These are phyloP conservation scores for Kodamaea sp. DNA, from an alignment of 1,139 yeast species.

Conservation along the genomic window DNA sequence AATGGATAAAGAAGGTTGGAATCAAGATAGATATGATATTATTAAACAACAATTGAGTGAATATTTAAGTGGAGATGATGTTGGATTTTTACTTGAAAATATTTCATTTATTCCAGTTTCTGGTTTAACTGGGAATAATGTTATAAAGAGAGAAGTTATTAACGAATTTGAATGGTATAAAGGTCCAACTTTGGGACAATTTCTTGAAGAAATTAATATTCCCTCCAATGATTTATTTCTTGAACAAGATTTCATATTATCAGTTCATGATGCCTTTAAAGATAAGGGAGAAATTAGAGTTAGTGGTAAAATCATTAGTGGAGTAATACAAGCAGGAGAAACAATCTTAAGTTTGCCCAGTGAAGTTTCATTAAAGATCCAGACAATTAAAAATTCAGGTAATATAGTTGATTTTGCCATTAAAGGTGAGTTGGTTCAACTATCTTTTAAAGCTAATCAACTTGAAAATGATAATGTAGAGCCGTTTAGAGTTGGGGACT, in stretches of 20 bases:
- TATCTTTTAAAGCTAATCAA: conserved; percentile 50
- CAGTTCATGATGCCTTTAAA: conserved; percentile 45
- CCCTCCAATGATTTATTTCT: conserved; percentile 13
- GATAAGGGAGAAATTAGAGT: conserved; percentile 40
- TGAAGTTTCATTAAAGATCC: conserved; percentile 33
- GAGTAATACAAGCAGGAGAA: conserved; percentile 76
- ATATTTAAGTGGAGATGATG: conserved; percentile 52
- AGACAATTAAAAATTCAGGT: conserved; percentile 26
- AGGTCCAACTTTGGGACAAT: conserved; percentile 62
- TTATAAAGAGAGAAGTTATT: conserved; percentile 44
- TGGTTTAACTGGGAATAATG: conserved; percentile 82
- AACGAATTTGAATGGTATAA: conserved; percentile 53
- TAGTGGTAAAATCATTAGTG: conserved; percentile 72
- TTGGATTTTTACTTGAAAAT: conserved; percentile 54
- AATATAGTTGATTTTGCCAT: conserved; percentile 45
- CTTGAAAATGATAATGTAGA: conserved; percentile 50
- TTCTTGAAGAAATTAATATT: conserved; percentile 41
- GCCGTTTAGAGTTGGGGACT: conserved; percentile 60
- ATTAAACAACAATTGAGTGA: conserved; percentile 56
- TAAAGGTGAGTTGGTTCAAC: conserved; percentile 66
- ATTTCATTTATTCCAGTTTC: conserved; percentile 77
- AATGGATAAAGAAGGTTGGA: conserved; percentile 77
- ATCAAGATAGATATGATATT: conserved; percentile 56
- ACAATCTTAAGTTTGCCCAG: conserved; percentile 59
- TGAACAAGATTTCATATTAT: conserved; percentile 43